A percentile compares a stretch with the other conserved stretches of the same genome.
Conservation (phyloP, 1,284 basidiomycete species). For the Cerioporus squamosus region DNA sequence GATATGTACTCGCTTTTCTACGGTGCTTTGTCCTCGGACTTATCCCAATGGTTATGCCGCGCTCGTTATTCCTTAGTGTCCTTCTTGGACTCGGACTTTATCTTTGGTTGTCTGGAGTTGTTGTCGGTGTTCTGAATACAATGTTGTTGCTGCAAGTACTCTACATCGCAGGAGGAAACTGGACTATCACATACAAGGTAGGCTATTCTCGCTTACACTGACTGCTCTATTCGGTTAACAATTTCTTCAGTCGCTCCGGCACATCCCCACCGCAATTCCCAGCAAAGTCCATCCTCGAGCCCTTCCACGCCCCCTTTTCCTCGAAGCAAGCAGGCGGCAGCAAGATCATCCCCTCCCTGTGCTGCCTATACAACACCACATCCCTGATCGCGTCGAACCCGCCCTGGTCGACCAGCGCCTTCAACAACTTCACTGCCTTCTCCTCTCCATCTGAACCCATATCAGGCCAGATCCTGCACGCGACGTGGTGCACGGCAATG, state of each 20-base stretch:
- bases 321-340: slow-evolving; percentile 47
- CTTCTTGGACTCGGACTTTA: too few species aligned
- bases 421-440: slow-evolving; percentile 53
- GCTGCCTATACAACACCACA: slow-evolving; percentile 57
- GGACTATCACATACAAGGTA: too few species aligned
- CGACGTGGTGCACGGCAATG: slow-evolving; percentile 83
- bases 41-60: too few species aligned
- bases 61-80: too few species aligned
- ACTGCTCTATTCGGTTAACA: slow-evolving; percentile 21
- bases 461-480: slow-evolving; percentile 77
- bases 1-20: too few species aligned
- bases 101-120: too few species aligned
- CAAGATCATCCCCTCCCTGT: slow-evolving; percentile 29
- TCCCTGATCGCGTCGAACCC: slow-evolving; percentile 51
- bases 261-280: slow-evolving; percentile 21
- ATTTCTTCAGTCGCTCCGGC: slow-evolving; percentile 27
- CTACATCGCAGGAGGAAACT: too few species aligned
- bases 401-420: slow-evolving; percentile 56
- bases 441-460: slow-evolving; percentile 42
- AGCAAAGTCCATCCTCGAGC: slow-evolving; percentile 31
- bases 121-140: too few species aligned
- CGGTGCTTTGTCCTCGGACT: too few species aligned
- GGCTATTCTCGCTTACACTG: neutral
- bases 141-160: too few species aligned
- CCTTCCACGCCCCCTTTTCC: slow-evolving; percentile 30